Evolutionary conservation across 768 basidiomycete species (phyloP).

Genomic region (Albatrellus ellisii): DNA sequence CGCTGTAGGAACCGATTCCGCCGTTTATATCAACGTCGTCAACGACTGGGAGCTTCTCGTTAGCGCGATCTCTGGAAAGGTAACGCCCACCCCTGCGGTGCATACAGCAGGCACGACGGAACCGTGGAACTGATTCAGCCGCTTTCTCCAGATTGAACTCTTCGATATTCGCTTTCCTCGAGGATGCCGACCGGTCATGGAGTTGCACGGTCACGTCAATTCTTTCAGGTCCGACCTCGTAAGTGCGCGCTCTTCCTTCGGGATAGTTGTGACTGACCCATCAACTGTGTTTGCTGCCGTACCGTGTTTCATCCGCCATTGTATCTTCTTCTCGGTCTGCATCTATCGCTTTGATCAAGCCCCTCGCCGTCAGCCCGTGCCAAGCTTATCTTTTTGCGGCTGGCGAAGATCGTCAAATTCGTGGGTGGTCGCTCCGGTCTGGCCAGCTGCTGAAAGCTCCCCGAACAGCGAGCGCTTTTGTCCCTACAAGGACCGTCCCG

Average conservation of each 20-base stretch:
- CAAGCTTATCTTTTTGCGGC: slow-evolving; percentile 55
- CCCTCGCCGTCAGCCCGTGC: slow-evolving; percentile 41
- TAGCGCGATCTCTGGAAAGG: slow-evolving; percentile 47
- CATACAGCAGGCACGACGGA: background rate
- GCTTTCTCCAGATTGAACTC: slow-evolving; percentile 34
- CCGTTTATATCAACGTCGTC: slow-evolving; percentile 39
- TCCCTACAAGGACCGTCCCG: no score
- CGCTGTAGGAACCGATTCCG: slow-evolving; percentile 26
- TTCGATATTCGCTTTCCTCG: slow-evolving; percentile 50
- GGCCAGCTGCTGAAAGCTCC: slow-evolving; percentile 28
- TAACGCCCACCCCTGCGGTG: slow-evolving; percentile 19
- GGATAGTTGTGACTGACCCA: background rate
- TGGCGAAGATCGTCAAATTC: slow-evolving; percentile 49
- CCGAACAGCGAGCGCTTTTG: background rate
- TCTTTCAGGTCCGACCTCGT: slow-evolving; percentile 38
- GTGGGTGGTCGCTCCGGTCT: slow-evolving; percentile 54
- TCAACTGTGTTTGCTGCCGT: no score
- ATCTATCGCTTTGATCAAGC: slow-evolving; percentile 26
- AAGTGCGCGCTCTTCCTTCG: slow-evolving; percentile 14
- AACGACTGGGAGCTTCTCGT: slow-evolving; percentile 40
- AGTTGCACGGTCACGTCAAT: slow-evolving; percentile 47
- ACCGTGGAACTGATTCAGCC: slow-evolving; percentile 2
- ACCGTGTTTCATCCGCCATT: background rate
- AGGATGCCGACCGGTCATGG: slow-evolving; percentile 28
- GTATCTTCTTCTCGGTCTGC: background rate